phyloP scores from a whole-genome alignment of 192 early-diverging fungal species.

The Dissophora globulifera region DNA sequence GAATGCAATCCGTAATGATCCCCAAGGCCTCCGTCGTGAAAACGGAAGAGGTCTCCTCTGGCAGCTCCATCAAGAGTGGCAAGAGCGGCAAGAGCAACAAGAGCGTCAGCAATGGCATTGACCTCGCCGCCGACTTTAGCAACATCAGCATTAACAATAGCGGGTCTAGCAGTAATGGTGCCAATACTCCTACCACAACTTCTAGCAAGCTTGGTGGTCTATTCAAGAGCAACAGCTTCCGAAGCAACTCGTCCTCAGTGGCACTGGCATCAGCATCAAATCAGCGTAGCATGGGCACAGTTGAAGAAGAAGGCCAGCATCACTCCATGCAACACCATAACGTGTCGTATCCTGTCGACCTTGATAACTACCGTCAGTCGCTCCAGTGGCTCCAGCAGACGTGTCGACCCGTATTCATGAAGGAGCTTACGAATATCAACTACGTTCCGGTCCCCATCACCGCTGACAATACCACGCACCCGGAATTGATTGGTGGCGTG shows the following conservation, averaged over 20 bases:
- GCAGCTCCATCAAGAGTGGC: slow-evolving; percentile 50
- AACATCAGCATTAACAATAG: slow-evolving; percentile 1
- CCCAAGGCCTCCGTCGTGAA: slow-evolving; percentile 15
- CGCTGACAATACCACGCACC: slow-evolving; percentile 24
- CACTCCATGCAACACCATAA: too few relatives aligned
- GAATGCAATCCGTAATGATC: slow-evolving; percentile 30
- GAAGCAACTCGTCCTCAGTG: slow-evolving; percentile 39
- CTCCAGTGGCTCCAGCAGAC: slow-evolving; percentile 51
- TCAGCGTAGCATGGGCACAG: slow-evolving; percentile 23
- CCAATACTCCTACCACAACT: too few relatives aligned
- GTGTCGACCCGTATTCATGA: slow-evolving; percentile 50
- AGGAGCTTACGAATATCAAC: slow-evolving; percentile 24
- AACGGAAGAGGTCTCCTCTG: slow-evolving; percentile 17
- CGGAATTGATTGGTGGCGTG: slow-evolving; percentile 28
- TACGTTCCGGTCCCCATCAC: slow-evolving; percentile 37
- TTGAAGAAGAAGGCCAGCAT: slow-evolving; percentile 24
- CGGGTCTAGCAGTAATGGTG: slow-evolving; percentile 13
- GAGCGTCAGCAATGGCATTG: slow-evolving; percentile 6
- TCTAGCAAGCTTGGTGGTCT: slow-evolving; percentile 27
- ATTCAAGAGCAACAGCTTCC: slow-evolving; percentile 46
- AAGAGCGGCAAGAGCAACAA: slow-evolving; percentile 47
- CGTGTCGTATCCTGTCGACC: slow-evolving; percentile 19
- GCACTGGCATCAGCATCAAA: slow-evolving; percentile 1
- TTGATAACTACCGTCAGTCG: slow-evolving; percentile 40
- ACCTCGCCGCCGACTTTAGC: too few relatives aligned